Conservation (phyloP, 306 rosid genomes). For the Carpinus viminea region DNA sequence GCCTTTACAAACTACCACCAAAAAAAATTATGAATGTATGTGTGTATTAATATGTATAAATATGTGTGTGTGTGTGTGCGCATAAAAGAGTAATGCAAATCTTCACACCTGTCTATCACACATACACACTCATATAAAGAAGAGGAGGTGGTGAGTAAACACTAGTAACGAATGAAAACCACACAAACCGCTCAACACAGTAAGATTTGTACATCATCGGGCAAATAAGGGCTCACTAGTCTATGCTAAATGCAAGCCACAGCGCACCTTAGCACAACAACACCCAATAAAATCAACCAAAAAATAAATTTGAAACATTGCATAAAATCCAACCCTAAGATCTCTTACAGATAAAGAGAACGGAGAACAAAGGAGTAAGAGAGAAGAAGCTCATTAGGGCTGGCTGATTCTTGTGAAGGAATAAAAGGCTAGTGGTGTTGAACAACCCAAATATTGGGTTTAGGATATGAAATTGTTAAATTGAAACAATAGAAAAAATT, state of each 20-base stretch:
- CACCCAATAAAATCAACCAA: neutral
- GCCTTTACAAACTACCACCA: constrained; percentile 22
- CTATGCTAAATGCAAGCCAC: neutral
- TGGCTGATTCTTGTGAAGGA: too few relatives aligned
- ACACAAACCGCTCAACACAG: constrained; percentile 26
- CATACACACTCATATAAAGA: neutral
- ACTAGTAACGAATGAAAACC: constrained; percentile 27
- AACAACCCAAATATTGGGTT: neutral
- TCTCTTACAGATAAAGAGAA: too few relatives aligned
- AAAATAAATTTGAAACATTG: neutral
- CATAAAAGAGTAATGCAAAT: neutral
- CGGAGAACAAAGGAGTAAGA: too few relatives aligned
- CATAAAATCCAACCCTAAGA: too few relatives aligned
- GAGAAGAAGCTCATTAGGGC: too few relatives aligned
- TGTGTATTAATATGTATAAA: too few relatives aligned
- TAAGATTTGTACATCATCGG: constrained; percentile 38
- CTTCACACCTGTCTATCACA: too few relatives aligned
- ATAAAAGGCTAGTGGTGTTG: neutral
- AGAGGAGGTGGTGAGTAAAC: neutral
- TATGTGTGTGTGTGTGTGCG: neutral
- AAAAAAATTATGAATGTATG: too few relatives aligned
- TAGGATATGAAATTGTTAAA: too few relatives aligned
- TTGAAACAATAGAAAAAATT: too few relatives aligned
- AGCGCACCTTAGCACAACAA: neutral
- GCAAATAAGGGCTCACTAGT: neutral